Percentiles rank a stretch among this genome's conserved stretches.
Conservation (phyloP, 306 rosid genomes). For the Medicago lupulina region DNA sequence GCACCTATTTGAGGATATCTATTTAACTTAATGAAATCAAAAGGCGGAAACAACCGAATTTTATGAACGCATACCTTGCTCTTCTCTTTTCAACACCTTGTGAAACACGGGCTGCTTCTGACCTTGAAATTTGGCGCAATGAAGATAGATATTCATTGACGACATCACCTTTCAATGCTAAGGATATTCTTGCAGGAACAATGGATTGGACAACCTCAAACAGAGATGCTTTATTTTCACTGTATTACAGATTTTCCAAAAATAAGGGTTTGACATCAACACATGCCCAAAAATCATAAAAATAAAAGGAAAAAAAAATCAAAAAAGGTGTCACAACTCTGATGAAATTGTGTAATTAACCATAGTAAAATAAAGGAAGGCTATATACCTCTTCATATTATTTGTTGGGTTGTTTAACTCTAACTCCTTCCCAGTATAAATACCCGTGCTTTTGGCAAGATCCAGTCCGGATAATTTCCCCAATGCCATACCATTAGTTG, state of each 20-base stretch:
- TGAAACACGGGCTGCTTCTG: constrained; percentile 72
- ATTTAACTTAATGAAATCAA: constrained; percentile 1
- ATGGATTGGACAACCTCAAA: constrained; percentile 55
- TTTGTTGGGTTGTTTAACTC: constrained; percentile 48
- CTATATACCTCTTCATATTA: constrained; percentile 58
- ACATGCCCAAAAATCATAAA: constrained; percentile 5
- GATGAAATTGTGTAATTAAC: constrained; percentile 7
- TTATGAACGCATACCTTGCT: constrained; percentile 64
- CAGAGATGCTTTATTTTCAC: constrained; percentile 58
- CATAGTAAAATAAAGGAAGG: constrained; percentile 36
- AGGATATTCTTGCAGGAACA: constrained; percentile 61
- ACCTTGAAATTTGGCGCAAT: constrained; percentile 67
- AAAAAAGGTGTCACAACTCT: background rate
- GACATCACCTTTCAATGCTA: constrained; percentile 59
- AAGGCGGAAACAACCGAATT: constrained; percentile 27
- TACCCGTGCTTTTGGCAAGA: constrained; percentile 37
- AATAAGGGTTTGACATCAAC: constrained; percentile 33
- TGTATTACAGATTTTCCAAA: constrained; percentile 49
- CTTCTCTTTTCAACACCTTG: constrained; percentile 54
- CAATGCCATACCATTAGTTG: constrained; percentile 56
- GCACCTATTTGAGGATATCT: constrained; percentile 35
- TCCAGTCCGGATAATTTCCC: constrained; percentile 62
- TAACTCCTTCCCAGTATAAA: constrained; percentile 48
- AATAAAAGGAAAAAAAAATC: background rate
- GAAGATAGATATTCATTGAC: constrained; percentile 77